Evolutionary conservation across 2,329 filamentous ascomycete species (phyloP).

Genomic region (Lachnellula suecica): DNA sequence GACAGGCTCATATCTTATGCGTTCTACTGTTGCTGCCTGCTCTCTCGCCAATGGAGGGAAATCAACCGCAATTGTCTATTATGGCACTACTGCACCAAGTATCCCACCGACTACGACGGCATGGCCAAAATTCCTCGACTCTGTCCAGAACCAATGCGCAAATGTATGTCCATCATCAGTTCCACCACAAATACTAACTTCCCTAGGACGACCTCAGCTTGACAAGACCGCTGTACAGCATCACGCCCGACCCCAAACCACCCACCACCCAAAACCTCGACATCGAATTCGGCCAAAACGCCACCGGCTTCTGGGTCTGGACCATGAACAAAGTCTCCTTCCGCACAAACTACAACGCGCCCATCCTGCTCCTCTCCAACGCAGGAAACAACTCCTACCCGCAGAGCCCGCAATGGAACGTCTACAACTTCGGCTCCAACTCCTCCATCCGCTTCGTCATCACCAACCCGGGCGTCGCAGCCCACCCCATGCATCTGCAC

Average conservation of each 20-base stretch:
- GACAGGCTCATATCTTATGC: slow-evolving; percentile 57
- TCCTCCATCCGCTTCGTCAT: slow-evolving; percentile 53
- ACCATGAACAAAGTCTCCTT: slow-evolving; percentile 43
- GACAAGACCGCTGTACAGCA: slow-evolving; percentile 22
- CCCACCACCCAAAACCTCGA: slow-evolving; percentile 20
- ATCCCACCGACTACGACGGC: slow-evolving; percentile 14
- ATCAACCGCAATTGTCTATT: slow-evolving; percentile 62
- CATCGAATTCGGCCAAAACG: slow-evolving; percentile 48
- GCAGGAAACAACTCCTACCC: slow-evolving; percentile 52
- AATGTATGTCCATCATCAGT: slow-evolving; percentile 10
- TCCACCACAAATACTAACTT: slow-evolving; percentile 7
- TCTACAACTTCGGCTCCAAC: slow-evolving; percentile 52
- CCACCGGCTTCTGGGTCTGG: slow-evolving; percentile 49
- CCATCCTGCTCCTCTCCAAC: slow-evolving; percentile 55
- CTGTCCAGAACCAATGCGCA: slow-evolving; percentile 11
- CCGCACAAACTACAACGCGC: slow-evolving; percentile 58
- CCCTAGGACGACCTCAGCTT: slow-evolving; percentile 15
- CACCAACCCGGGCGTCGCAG: slow-evolving; percentile 46
- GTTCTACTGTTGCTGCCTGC: slow-evolving; percentile 46
- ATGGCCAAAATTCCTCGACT: slow-evolving; percentile 15
- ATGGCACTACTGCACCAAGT: slow-evolving; percentile 46
- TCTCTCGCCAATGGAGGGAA: slow-evolving; percentile 45
- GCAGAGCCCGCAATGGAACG: slow-evolving; percentile 47
- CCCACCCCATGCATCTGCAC: slow-evolving; percentile 68
- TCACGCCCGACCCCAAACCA: slow-evolving; percentile 18